phyloP scores from a whole-genome alignment of 768 basidiomycete genomes.

The Boletus insuetus region DNA sequence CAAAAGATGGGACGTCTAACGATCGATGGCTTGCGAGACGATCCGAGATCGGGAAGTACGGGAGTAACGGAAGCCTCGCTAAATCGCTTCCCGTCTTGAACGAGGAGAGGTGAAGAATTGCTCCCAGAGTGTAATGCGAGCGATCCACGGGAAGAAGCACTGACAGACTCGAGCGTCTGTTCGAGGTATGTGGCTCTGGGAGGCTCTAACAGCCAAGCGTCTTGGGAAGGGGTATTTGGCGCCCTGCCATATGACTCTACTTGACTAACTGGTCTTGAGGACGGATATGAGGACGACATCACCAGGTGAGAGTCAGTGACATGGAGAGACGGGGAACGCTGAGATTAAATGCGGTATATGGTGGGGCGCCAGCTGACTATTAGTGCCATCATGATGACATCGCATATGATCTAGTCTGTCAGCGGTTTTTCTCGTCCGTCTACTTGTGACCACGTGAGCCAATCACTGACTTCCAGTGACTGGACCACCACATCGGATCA shows the following conservation, averaged over 20 bases:
- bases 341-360: background rate
- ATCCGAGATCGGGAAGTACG: background rate
- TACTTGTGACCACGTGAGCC: background rate
- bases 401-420: no score
- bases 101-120: constrained; percentile 26
- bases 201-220: constrained; percentile 4
- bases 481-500: no score
- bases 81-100: constrained; percentile 15
- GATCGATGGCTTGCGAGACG: constrained; percentile 17
- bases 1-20: constrained; percentile 25
- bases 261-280: constrained; percentile 21
- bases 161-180: constrained; percentile 15
- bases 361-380: background rate
- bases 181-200: constrained; percentile 30
- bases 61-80: constrained; percentile 3
- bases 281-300: constrained; percentile 5
- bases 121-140: constrained; percentile 15
- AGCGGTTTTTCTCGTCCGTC: background rate
- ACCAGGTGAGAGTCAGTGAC: background rate
- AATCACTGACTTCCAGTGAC: background rate
- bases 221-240: constrained; percentile 10
- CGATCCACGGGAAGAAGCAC: constrained; percentile 23
- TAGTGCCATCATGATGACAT: no score
- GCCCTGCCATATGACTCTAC: constrained; percentile 9
- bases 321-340: background rate